A percentile compares a stretch with the other conserved stretches of the same genome.
Evolutionary conservation across 768 basidiomycete species (phyloP).

Genomic region (Lyophyllum semitale): DNA sequence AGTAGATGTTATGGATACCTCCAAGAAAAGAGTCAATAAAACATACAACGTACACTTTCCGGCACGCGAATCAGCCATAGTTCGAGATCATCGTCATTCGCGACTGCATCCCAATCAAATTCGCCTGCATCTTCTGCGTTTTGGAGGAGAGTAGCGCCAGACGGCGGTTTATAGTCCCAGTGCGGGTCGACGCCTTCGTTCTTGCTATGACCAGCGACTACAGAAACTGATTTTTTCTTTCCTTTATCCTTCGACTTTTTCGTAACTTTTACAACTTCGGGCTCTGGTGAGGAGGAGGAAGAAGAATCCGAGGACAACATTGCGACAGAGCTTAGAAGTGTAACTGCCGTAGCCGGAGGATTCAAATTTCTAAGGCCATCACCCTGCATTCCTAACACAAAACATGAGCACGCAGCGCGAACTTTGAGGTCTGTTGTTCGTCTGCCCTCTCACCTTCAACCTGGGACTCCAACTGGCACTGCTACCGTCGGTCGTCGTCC

Average conservation of each 20-base stretch:
- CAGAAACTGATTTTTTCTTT: slow-evolving; percentile 7
- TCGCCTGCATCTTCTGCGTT: slow-evolving; percentile 46
- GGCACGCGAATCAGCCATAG: slow-evolving; percentile 74
- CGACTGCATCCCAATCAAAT: slow-evolving; percentile 72
- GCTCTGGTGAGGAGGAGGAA: slow-evolving; percentile 16
- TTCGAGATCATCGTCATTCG: slow-evolving; percentile 58
- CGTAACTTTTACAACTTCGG: neutral
- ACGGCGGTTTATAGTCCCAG: slow-evolving; percentile 65
- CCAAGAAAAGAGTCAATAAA: neutral
- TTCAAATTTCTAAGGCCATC: neutral
- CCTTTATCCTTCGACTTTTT: slow-evolving; percentile 11
- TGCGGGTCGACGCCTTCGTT: slow-evolving; percentile 56
- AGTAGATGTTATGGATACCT: neutral
- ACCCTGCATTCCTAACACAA: neutral
- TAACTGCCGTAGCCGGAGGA: no score
- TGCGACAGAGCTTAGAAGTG: neutral
- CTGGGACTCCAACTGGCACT: no score
- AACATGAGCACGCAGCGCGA: no score
- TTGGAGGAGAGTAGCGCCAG: slow-evolving; percentile 50
- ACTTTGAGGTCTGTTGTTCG: no score
- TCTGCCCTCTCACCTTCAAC: no score
- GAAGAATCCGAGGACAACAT: slow-evolving; percentile 14
- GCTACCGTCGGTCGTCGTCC: no score
- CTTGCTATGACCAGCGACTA: slow-evolving; percentile 31
- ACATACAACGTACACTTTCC: slow-evolving; percentile 51